Base-by-base conservation (phyloP, 2,329 filamentous ascomycete genomes). In the Diaporthe australafricana region DNA sequence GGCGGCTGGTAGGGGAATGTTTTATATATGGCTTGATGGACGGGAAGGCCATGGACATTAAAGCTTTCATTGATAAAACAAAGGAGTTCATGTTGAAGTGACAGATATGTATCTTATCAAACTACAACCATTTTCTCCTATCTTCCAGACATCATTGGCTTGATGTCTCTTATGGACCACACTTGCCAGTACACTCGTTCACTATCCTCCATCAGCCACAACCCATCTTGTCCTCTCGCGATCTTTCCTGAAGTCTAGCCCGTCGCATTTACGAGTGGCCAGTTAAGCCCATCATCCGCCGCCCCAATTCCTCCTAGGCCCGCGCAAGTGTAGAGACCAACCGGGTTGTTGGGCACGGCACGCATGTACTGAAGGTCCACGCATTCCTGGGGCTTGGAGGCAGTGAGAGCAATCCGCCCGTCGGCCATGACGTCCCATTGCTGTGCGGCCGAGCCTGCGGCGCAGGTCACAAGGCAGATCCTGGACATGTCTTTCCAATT, bases 351-450 rank as follows among this genome's bases (percentile, higher is more conserved):
- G 62, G 78, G 78, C n/a, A 79, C 80, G 20, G 82, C 82, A 11
- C 80, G 74, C 81, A 83, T 82, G 77, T 80, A 83, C 73, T 82
- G 80, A 53, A 84, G 80, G 71, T 84, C 82, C 74, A 84, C 74
- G 72, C 82, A 84, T 70, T 83, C 77, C 75, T 82, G 79, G 5
- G 81, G 80, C 63, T 75, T 79, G 20, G 81, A 82, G 9, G 75
- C 53, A 35, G 80, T 77, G 20, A 84, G 75, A 38, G 81, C 80
- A 42, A 84, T 83, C 16, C 82, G 78, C 9, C 82, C 82, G 72
- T 84, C 82, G 17, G 76, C 76, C 79, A 81, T 81, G 73, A 78
- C 79, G 22, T 78, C 73, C 80, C 80, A 84, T 70, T 80, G 79
- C 76, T 84, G 14, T n/a, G 47, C 68, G 22, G 14, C 9, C 5